phyloP scores from a whole-genome alignment of 2,329 filamentous ascomycete species.

The Colletotrichum tofieldiae region DNA sequence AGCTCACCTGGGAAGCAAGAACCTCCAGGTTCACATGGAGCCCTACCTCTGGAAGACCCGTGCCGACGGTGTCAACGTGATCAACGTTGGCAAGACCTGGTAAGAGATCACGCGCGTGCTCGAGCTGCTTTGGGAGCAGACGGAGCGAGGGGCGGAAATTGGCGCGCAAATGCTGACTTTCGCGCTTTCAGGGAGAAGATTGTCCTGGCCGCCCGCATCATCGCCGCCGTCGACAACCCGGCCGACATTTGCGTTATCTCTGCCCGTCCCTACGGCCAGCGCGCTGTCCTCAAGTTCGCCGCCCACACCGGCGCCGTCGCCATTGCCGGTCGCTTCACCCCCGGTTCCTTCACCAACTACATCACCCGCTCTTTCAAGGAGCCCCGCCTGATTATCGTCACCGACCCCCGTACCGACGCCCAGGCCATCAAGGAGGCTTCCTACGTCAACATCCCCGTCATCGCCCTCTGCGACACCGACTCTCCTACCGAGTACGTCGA shows the following conservation, averaged over 20 bases:
- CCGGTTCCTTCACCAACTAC: constrained; percentile 99
- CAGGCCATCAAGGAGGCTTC: constrained; percentile 99
- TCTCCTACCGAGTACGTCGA: constrained; percentile 99
- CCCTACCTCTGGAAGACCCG: constrained; percentile 99
- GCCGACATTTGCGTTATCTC: constrained; percentile 99
- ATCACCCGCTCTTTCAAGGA: constrained; percentile 99
- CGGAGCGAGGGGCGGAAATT: background rate
- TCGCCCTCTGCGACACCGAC: constrained; percentile 98
- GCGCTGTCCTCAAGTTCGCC: constrained; percentile 99
- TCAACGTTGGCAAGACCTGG: constrained; percentile 99
- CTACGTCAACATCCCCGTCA: constrained; percentile 99
- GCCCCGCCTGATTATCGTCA: constrained; percentile 99
- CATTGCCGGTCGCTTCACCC: constrained; percentile 99
- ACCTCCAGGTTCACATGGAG: constrained; percentile 99
- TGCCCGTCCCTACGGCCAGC: constrained; percentile 99
- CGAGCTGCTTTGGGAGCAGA: background rate
- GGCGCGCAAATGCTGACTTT: constrained; percentile 28
- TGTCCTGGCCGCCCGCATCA: constrained; percentile 97
- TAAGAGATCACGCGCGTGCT: constrained; percentile 65
- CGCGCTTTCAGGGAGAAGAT: constrained; percentile 90
- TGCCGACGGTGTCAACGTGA: constrained; percentile 96
- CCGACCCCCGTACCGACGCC: constrained; percentile 98
- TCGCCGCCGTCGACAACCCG: constrained; percentile 99
- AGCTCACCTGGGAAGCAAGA: constrained; percentile 98
- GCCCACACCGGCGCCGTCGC: constrained; percentile 97